Conservation (phyloP, 371 early-diverging fungal genomes). For the Chytridium lagenaria region DNA sequence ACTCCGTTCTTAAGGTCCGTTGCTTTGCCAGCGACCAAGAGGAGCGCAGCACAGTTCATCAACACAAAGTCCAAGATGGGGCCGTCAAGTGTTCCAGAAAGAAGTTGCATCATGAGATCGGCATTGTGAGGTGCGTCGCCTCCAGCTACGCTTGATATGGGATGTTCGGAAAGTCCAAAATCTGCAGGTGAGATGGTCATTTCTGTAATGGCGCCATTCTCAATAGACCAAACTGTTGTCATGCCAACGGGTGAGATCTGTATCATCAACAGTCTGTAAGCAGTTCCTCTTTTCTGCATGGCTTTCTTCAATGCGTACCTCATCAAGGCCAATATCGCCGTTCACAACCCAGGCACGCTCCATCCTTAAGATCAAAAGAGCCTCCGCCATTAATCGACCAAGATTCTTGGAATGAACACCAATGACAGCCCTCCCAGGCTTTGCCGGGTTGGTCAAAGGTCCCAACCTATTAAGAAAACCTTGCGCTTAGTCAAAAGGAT, state of each 20-base stretch:
- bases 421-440: constrained; percentile 80
- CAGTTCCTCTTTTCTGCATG: not conserved
- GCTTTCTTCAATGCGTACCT: no score
- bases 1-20: constrained; percentile 79
- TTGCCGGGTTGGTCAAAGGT: constrained; percentile 90
- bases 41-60: constrained; percentile 85
- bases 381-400: constrained; percentile 85
- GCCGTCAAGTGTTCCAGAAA: constrained; percentile 60
- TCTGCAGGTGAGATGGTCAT: constrained; percentile 78
- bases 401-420: constrained; percentile 85
- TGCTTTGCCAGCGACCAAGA: constrained; percentile 83
- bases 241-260: constrained; percentile 77
- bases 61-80: constrained; percentile 91
- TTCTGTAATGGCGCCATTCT: constrained; percentile 64
- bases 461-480: constrained; percentile 73
- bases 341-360: constrained; percentile 85
- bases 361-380: constrained; percentile 76
- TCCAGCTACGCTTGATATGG: constrained; percentile 78
- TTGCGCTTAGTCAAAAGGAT: constrained; percentile 2
- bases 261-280: not conserved
- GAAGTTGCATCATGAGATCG: constrained; percentile 65
- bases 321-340: constrained; percentile 82
- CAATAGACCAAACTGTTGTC: constrained; percentile 79
- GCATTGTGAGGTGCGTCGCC: constrained; percentile 81
- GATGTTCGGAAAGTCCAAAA: constrained; percentile 82